Percentiles rank a stretch among this genome's conserved stretches.
Conservation (phyloP, 345 rosid species). For the Citrus australasica region DNA sequence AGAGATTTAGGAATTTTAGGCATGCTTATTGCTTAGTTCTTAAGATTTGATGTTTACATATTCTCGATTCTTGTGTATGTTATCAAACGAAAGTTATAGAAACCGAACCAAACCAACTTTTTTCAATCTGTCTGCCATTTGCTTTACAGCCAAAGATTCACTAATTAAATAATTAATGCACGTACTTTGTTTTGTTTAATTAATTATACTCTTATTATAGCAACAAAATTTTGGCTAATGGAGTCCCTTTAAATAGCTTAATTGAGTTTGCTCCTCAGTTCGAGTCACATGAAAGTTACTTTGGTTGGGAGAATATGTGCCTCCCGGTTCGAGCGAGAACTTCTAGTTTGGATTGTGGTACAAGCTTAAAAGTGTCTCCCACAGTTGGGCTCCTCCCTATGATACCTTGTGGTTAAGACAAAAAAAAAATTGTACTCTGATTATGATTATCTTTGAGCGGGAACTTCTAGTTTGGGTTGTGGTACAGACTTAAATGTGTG, state of each 20-base stretch:
- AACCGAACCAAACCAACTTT: conserved; percentile 7
- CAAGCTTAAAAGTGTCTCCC: too few species aligned
- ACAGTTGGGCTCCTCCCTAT: too few species aligned
- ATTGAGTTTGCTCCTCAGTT: too few species aligned
- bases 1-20: conserved; percentile 16
- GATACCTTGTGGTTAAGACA: too few species aligned
- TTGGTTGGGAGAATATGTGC: too few species aligned
- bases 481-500: too few species aligned
- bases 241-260: too few species aligned
- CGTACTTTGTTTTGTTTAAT: neutral
- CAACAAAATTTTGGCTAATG: too few species aligned
- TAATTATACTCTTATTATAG: too few species aligned
- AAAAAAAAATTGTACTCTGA: neutral
- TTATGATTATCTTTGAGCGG: neutral
- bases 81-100: conserved; percentile 13
- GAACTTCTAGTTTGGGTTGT: too few species aligned
- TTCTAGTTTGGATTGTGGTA: too few species aligned
- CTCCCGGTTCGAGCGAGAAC: fast-evolving
- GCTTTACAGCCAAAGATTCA: conserved; percentile 16
- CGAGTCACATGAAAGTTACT: too few species aligned
- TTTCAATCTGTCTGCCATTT: conserved; percentile 6
- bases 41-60: conserved; percentile 15
- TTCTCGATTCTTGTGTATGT: neutral
- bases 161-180: neutral
- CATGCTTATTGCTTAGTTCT: conserved; percentile 1